Percentiles rank a stretch among this genome's conserved stretches.
Conservation (phyloP, 495 filamentous ascomycete genomes). For the Staphylotrichum longicolle region DNA sequence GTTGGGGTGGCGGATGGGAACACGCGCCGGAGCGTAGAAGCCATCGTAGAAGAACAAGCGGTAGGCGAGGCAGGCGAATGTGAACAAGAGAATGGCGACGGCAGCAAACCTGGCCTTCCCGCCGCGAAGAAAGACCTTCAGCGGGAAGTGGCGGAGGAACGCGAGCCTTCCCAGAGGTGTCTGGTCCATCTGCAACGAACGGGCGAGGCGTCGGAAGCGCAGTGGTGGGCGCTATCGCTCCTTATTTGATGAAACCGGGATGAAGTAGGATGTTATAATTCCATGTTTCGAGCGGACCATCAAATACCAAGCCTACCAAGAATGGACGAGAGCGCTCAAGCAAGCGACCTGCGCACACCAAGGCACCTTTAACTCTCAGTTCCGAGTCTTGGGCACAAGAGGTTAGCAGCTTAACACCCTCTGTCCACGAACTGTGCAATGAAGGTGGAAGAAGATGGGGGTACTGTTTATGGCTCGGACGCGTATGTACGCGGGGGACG, state of each 20-base stretch:
- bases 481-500: too few relatives aligned
- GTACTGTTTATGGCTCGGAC: too few relatives aligned
- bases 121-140: neutral
- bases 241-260: neutral
- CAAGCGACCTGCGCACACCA: too few relatives aligned
- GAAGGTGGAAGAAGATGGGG: too few relatives aligned
- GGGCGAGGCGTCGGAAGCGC: neutral
- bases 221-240: neutral
- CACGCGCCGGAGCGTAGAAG: neutral
- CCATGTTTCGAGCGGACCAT: too few relatives aligned
- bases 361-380: too few relatives aligned
- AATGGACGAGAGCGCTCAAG: too few relatives aligned
- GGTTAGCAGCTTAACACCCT: too few relatives aligned
- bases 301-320: too few relatives aligned
- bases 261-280: too few relatives aligned
- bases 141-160: neutral
- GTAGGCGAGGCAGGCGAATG: constrained; percentile 11
- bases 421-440: too few relatives aligned
- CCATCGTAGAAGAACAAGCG: constrained; percentile 4
- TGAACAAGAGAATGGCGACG: constrained; percentile 11
- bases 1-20: neutral
- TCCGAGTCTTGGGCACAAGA: too few relatives aligned
- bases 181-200: neutral
- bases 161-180: neutral
- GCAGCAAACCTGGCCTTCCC: constrained; percentile 7